phyloP scores from a whole-genome alignment of 106 monocot genomes.

The Apostasia shenzhenica region DNA sequence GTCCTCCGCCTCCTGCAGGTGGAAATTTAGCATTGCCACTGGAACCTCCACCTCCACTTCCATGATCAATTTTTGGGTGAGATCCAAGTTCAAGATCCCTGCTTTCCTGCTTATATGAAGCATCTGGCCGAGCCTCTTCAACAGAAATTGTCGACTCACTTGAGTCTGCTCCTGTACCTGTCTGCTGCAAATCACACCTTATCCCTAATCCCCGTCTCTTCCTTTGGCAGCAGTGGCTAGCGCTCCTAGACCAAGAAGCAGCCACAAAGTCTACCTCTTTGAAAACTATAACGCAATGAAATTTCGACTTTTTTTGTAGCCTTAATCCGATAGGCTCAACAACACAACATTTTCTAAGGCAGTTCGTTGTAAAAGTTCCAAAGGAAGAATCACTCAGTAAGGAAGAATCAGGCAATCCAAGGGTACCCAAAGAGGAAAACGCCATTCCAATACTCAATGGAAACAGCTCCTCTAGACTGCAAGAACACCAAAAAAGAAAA shows the following conservation, averaged over 20 bases:
- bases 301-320: neutral
- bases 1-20: constrained; percentile 25
- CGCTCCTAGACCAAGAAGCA: neutral
- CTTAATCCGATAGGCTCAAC: neutral
- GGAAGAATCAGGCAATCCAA: constrained; percentile 4
- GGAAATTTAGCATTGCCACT: constrained; percentile 24
- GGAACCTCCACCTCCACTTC: constrained; percentile 15
- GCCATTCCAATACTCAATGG: constrained; percentile 8
- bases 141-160: neutral
- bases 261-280: constrained; percentile 5
- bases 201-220: constrained; percentile 1
- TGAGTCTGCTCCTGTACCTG: neutral
- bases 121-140: constrained; percentile 5
- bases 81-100: constrained; percentile 1
- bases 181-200: constrained; percentile 16
- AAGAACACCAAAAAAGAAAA: no score
- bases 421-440: constrained; percentile 10
- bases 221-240: neutral
- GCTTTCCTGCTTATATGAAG: constrained; percentile 7
- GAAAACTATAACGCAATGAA: neutral
- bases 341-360: neutral
- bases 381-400: neutral
- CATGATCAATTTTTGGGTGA: constrained; percentile 17
- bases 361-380: neutral
- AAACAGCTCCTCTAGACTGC: no score